Evolutionary conservation across 225 moss, liverwort and hornwort species (phyloP).

Genomic region (Pseudoscleropodium purum): DNA sequence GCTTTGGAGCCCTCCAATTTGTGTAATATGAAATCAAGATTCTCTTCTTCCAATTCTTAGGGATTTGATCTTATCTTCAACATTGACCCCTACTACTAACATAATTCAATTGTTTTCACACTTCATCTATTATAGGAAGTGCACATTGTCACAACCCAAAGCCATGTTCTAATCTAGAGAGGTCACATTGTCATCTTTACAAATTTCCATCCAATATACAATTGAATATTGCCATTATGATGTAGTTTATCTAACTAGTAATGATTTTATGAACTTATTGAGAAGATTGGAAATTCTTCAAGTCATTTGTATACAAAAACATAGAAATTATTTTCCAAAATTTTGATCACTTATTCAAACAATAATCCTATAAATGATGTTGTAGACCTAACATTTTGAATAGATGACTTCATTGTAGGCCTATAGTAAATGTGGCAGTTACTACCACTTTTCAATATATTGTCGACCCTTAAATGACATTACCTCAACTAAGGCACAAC

Average conservation of each 20-base stretch:
- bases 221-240: neutral
- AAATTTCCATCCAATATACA: neutral
- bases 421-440: too few relatives aligned
- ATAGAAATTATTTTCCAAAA: neutral
- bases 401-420: too few relatives aligned
- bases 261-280: too few relatives aligned
- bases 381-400: rapidly evolving
- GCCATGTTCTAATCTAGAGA: rapidly evolving
- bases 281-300: neutral
- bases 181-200: neutral
- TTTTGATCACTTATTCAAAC: rapidly evolving
- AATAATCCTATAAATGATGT: rapidly evolving
- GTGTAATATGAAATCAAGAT: neutral
- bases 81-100: rapidly evolving
- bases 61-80: too few relatives aligned
- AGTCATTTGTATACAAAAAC: neutral
- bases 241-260: too few relatives aligned
- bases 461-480: too few relatives aligned
- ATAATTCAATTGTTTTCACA: neutral
- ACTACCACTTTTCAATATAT: too few relatives aligned
- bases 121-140: neutral
- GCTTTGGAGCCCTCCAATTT: rapidly evolving
- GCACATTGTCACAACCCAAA: neutral
- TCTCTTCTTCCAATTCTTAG: neutral
- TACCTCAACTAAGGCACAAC: too few relatives aligned